Conservation (phyloP, 495 filamentous ascomycete species). For the Aspergillus cristatus region DNA sequence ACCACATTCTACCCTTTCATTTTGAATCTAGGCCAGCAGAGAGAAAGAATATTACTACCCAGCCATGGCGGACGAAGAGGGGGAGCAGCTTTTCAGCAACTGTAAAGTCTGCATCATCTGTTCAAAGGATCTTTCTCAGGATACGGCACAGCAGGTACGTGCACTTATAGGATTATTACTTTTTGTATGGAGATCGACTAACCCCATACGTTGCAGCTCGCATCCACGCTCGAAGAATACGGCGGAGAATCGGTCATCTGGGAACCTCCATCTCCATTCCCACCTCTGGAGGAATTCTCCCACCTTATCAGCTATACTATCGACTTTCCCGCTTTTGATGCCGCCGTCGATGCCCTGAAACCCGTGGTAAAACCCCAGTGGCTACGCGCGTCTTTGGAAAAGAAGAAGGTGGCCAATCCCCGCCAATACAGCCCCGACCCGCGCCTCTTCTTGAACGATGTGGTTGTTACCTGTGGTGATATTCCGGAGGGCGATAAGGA, state of each 20-base stretch:
- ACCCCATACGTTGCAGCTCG: constrained; percentile 16
- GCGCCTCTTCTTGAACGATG: constrained; percentile 75
- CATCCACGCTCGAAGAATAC: constrained; percentile 36
- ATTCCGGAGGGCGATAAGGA: constrained; percentile 86
- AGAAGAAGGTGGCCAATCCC: constrained; percentile 61
- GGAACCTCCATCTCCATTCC: constrained; percentile 31
- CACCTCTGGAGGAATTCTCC: constrained; percentile 53
- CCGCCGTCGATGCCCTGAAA: constrained; percentile 60
- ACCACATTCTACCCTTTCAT: too few species aligned
- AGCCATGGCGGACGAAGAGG: constrained; percentile 24
- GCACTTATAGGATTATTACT: too few species aligned
- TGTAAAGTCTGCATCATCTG: constrained; percentile 34
- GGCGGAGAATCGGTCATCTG: constrained; percentile 44
- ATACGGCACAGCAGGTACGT: constrained; percentile 35
- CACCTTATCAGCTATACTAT: constrained; percentile 79
- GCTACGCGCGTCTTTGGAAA: constrained; percentile 59
- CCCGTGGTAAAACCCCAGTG: constrained; percentile 80
- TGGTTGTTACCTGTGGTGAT: constrained; percentile 66
- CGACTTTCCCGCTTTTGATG: constrained; percentile 77
- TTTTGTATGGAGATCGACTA: too few species aligned
- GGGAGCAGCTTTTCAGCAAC: constrained; percentile 32
- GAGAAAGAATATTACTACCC: too few species aligned
- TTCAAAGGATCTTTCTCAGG: constrained; percentile 39
- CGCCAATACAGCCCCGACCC: constrained; percentile 87
- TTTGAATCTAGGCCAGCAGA: too few species aligned